Base-by-base conservation (phyloP, 257 asterid species). In the Parsonsia alboflavescens region DNA sequence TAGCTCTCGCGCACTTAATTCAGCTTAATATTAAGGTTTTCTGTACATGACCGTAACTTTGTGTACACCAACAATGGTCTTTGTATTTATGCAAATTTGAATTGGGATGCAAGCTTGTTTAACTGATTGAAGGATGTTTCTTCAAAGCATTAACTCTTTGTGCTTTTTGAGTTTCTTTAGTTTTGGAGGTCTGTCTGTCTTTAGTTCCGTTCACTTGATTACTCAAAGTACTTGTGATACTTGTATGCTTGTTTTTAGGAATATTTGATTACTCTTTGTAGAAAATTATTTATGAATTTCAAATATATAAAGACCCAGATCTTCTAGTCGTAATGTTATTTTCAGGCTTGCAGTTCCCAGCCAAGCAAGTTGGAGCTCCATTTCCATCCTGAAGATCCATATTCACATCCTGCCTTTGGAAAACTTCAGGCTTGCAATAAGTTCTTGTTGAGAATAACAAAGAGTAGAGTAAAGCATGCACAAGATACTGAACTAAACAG, bases 381-480 rank as follows among this genome's bases (percentile, higher is more conserved):
- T 79, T 94, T 94, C 79, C 97, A 97, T 45, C 96, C 99, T 54
- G 99, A 92, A 86, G 99, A 94, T 86, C n/a, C n/a, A 97, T 97
- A 21, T 92, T 90, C 96, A 64, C 97, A 94, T 82, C 99, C 99
- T 28, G 88, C 88, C 45, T 85, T 88, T 48, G 99, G 97, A 72
- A 88, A 87, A 75, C 96, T 82, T 68, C 84, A 74, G 69, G 78
- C 85, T 28, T 85, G 96, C 84, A 87, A 79, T 77, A 85, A 83
- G 68, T 90, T 85, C 79, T 78, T 94, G 71, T 76, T 92, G 82
- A 94, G 84, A 83, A 81, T 94, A 73, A 81, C 93, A 71, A 92
- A 80, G 79, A 85, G 66, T 81, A 90, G 80, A 81, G 72, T 77
- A 17, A 79, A 80, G 73, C 77, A 80, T 73, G 61, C n/a, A 44